Base-by-base conservation (phyloP, 768 basidiomycete species). In the Astraeus odoratus region DNA sequence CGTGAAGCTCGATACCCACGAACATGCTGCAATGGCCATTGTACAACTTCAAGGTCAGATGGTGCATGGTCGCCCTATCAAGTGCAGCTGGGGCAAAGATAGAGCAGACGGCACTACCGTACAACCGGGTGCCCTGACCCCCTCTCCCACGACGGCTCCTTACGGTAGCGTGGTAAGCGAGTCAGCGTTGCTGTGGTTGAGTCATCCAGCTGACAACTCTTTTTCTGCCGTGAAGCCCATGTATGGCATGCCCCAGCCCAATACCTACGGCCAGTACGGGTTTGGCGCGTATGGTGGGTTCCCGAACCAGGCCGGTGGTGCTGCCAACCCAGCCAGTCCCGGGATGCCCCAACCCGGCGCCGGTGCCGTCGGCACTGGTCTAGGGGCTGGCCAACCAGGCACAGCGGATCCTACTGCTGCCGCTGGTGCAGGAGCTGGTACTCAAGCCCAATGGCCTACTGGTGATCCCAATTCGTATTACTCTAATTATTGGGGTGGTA, bases 81-180 rank as follows among this genome's bases (percentile, higher is more conserved):
- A 97, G 69, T 95, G 91, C 67, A 92, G 90, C 57, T 99, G 96
- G 96, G 96, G 96, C 46, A 98, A 97, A 67, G 95, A 97, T 63
- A 77, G 90, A 50, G 84, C 81, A 19, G 84, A 86, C 61, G 86
- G 80, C 26, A 77, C 75, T 20, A 69, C 72, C 44, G 71, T 77
- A 20, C 74, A 77, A 44, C 65, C 68, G 15, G 61, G 61, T 19
- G 58, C 77, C 29, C 63, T 86, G 55, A 83, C 81, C 54, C 84
- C 86, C 25, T 71, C 77, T 37, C 76, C 82, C 39, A 66, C 71
- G 5, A 60, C 74, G 1, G 61, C 82, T 35, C 81, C 86, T 13
- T 91, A 91, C 60, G 85, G 78, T 49, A 83, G 80, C 58, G 76
- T 94, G 84, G 90, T 90, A 62, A 36, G 25, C 45, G 23, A 23